Base-by-base conservation (phyloP, 257 asterid genomes). In the Salvia rosmarinus region DNA sequence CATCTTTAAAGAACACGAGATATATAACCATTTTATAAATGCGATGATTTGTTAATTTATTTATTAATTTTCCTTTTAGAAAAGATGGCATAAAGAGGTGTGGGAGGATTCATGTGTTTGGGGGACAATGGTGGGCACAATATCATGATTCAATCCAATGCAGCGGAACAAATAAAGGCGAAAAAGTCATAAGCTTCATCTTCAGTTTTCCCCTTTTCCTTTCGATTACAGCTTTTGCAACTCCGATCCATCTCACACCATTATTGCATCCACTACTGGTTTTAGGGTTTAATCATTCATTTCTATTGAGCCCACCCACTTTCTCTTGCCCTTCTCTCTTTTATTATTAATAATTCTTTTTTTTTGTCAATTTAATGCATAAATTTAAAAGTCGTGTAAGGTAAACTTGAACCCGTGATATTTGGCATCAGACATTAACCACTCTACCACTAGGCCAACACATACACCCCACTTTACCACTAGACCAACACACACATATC, bases 51-150 rank as follows among this genome's bases (percentile, higher is more conserved):
- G 12, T 50, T 4, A 23, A 8, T 39, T 39, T 39, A 3, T 39
- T 39, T 39, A 39, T 39, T 39, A 23, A 50, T 28, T 9, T 23
- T 57, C 21, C 42, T 25, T 57, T 57, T 13, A 13, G 2, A 28
- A 57, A 57, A 57, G 63, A 42, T 30, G 14, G 6, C 49, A 37
- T 17, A 62, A 75, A 39, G 67, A 25, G 39, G 65, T 4, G 43
- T 39, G 66, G 46, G 50, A 23, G 34, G 80, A 64, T 76, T 64
- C 73, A 77, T 77, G 73, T 77, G 81, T 64, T 64, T 5, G 25
- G 73, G 80, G 70, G 81, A 71, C 70, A 77, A 35, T 0, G 71
- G 76, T 63, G 73, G 80, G 76, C 44, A 64, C 80, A 70, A 64
- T 23, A 71, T 64, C 64, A 77, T 71, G 77, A 77, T 77, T 77